Evolutionary conservation across 2,329 filamentous ascomycete genomes (phyloP).

Genomic region (Dactylonectria macrodidyma): DNA sequence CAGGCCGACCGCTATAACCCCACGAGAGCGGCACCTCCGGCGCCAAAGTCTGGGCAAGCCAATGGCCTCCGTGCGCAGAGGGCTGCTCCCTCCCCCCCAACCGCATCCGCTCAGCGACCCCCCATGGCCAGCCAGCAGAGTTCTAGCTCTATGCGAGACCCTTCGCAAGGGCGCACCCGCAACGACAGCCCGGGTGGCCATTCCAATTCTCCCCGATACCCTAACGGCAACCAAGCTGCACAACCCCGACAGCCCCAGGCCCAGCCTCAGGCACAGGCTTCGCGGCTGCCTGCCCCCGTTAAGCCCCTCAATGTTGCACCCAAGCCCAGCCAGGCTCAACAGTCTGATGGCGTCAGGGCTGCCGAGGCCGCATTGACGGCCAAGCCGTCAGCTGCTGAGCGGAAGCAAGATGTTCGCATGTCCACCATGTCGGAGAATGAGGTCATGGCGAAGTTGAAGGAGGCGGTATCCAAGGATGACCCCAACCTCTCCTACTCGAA

Average conservation of each 20-base stretch:
- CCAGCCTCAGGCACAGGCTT: slow-evolving; percentile 63
- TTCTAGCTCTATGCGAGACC: slow-evolving; percentile 61
- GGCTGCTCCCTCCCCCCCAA: slow-evolving; percentile 80
- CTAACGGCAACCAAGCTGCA: slow-evolving; percentile 68
- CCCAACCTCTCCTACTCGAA: slow-evolving; percentile 97
- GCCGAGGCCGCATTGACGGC: slow-evolving; percentile 91
- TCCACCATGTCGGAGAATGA: slow-evolving; percentile 98
- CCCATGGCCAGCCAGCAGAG: slow-evolving; percentile 65
- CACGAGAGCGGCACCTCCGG: slow-evolving; percentile 85
- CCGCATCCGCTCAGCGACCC: slow-evolving; percentile 60
- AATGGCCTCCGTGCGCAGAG: slow-evolving; percentile 78
- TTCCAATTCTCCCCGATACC: slow-evolving; percentile 70
- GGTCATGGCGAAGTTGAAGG: slow-evolving; percentile 95
- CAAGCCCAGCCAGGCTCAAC: slow-evolving; percentile 69
- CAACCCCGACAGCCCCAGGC: slow-evolving; percentile 62
- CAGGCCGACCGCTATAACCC: slow-evolving; percentile 85
- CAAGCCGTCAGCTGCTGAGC: slow-evolving; percentile 80
- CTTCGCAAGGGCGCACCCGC: slow-evolving; percentile 61
- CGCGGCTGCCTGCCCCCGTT: slow-evolving; percentile 72
- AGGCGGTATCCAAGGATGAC: slow-evolving; percentile 95
- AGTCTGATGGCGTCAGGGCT: slow-evolving; percentile 83
- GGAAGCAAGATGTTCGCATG: slow-evolving; percentile 96
- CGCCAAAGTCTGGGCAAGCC: slow-evolving; percentile 75
- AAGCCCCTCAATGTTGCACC: slow-evolving; percentile 85
- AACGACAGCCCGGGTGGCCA: slow-evolving; percentile 63